Evolutionary conservation across 257 asterid genomes (phyloP).

Genomic region (Scutellaria galericulata): DNA sequence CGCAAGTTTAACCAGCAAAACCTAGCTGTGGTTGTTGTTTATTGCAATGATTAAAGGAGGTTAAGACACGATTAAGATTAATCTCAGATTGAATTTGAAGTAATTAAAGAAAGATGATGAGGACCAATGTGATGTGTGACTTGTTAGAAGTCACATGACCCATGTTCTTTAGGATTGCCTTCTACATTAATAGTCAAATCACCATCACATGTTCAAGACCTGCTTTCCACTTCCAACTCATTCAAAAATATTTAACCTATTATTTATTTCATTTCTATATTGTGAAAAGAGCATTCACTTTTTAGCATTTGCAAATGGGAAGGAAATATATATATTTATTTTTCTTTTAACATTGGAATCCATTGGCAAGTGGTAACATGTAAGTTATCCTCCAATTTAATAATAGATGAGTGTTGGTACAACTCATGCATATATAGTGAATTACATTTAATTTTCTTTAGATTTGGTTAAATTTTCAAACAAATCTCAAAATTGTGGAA

Average conservation of each 20-base stretch:
- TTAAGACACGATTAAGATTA: slow-evolving; percentile 28
- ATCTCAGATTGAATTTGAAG: slow-evolving; percentile 5
- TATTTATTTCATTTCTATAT: not conserved
- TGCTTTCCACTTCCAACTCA: slow-evolving; percentile 30
- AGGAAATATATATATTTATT: no score
- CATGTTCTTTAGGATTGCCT: slow-evolving; percentile 40
- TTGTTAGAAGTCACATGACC: slow-evolving; percentile 37
- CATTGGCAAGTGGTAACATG: no score
- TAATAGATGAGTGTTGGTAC: no score
- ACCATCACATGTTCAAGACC: slow-evolving; percentile 37
- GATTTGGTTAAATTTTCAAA: no score
- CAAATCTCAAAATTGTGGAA: no score
- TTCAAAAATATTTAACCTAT: not conserved
- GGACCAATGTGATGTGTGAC: slow-evolving; percentile 21
- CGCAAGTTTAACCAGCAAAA: slow-evolving; percentile 31
- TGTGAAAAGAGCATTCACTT: no score
- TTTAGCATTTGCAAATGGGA: no score
- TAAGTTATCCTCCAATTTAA: no score
- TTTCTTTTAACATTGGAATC: no score
- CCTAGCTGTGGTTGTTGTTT: slow-evolving; percentile 34
- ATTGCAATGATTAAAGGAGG: slow-evolving; percentile 32
- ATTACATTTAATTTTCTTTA: no score
- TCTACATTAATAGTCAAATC: slow-evolving; percentile 31
- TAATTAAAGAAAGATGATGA: slow-evolving; percentile 16
- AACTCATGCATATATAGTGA: no score